These are phyloP conservation scores for Schizochytrium sp. DNA, from an alignment of 108 stramenopile species.

Conservation along the genomic window DNA sequence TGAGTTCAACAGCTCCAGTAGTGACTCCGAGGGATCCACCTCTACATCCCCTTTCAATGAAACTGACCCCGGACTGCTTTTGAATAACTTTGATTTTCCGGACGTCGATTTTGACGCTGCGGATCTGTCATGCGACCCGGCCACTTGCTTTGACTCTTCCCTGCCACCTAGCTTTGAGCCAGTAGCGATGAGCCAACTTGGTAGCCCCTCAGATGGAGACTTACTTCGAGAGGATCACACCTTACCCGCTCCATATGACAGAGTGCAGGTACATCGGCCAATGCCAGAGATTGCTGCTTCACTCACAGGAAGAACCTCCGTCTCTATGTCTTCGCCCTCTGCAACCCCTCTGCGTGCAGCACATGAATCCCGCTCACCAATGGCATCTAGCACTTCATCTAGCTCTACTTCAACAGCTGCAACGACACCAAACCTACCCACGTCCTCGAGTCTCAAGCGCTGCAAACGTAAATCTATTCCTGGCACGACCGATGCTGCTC, in stretches of 20 bases:
- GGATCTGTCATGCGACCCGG: no score
- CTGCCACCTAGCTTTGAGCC: no score
- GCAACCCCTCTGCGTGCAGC: no score
- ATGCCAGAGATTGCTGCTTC: no score
- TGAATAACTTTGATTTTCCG: conserved; percentile 4
- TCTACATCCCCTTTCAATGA: conserved; percentile 3
- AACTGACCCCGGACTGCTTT: neutral
- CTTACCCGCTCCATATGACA: no score
- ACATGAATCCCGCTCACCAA: neutral
- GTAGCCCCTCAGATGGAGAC: no score
- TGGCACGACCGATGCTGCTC: neutral
- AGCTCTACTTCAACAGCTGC: neutral
- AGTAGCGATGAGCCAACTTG: no score
- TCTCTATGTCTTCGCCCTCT: no score
- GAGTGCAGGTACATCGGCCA: no score
- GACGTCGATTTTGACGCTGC: neutral
- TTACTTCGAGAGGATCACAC: no score
- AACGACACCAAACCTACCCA: neutral
- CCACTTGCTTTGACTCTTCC: no score
- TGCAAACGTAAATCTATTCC: neutral
- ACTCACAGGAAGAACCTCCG: no score
- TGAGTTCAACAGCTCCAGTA: neutral
- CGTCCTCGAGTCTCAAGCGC: neutral
- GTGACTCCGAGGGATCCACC: conserved; percentile 43
- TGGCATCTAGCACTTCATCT: neutral